Evolutionary conservation across 495 filamentous ascomycete species (phyloP).

Genomic region (Penicillium psychrofluorescens): DNA sequence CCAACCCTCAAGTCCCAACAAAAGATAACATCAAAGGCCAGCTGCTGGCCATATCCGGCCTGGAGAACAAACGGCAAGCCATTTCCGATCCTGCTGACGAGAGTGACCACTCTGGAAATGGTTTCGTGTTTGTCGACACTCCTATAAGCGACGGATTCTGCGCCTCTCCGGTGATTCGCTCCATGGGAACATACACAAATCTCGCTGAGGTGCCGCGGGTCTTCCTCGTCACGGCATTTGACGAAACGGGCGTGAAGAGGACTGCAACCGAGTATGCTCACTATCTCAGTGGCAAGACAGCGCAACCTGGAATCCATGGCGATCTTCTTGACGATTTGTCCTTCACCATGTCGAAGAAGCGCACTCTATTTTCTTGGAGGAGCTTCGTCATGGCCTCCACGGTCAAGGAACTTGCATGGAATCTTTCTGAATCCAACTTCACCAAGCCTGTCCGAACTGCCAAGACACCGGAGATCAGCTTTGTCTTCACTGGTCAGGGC

Average conservation of each 20-base stretch:
- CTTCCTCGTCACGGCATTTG: slow-evolving; percentile 21
- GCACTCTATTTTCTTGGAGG: slow-evolving; percentile 20
- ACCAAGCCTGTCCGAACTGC: slow-evolving; percentile 9
- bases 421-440: slow-evolving; percentile 8
- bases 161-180: neutral
- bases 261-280: slow-evolving; percentile 11
- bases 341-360: slow-evolving; percentile 14
- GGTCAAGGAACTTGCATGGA: slow-evolving; percentile 13
- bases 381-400: slow-evolving; percentile 15
- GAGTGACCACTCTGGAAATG: slow-evolving; percentile 2
- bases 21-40: neutral
- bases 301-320: neutral
- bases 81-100: slow-evolving; percentile 4
- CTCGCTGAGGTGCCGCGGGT: slow-evolving; percentile 9
- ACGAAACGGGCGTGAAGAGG: slow-evolving; percentile 23
- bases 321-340: slow-evolving; percentile 16
- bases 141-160: slow-evolving; percentile 6
- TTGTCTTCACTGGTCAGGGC: slow-evolving; percentile 31
- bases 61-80: neutral
- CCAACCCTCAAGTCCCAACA: neutral
- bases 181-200: neutral
- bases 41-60: neutral
- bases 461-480: slow-evolving; percentile 8
- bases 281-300: slow-evolving; percentile 9
- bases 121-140: slow-evolving; percentile 2